Base-by-base conservation (phyloP, 2,329 filamentous ascomycete species). In the Monilinia vaccinii-corymbosi region DNA sequence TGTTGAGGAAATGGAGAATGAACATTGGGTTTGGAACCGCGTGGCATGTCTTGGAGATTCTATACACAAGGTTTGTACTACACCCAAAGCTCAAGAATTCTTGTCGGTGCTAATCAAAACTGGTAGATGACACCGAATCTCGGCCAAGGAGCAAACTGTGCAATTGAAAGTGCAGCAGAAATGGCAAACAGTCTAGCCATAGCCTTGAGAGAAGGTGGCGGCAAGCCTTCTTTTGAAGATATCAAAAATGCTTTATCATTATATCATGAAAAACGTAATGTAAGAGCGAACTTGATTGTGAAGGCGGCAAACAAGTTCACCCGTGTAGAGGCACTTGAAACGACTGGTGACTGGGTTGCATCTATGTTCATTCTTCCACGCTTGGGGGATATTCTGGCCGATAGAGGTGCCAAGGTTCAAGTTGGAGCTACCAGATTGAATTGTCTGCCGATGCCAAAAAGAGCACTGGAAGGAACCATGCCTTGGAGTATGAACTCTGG, bases 131-230 rank as follows among this genome's bases (percentile, higher is more conserved):
- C 55, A 48, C 55, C 55, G 9, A 58, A 58, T 42, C 44, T 58
- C 1, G 75, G 74, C 10, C 74, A 75, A 65, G 75, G 75, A 0
- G 75, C 72, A 18, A 77, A 76, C 62, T 69, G 66, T 59, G 73
- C 74, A 1, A 74, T 76, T 18, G 75, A 77, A 63, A 70, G 70
- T 56, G 73, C 71, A 3, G 74, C 74, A 6, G 65, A 66, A 11
- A 63, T 75, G 4, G 68, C 72, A 13, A 74, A 73, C 40, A 62
- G 66, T 13, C 62, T 75, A 31, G 6, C 52, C 4, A 56, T 13
- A 47, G 40, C 18, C 10, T 53, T 13, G 48, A 60, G 4, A 49
- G 61, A 13, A 36, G 62, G 32, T 8, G 48, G 14, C 16, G 25
- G 21, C 13, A 56, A 56, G 23, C 51, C 58, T 16, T 4, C 51